Conservation (phyloP, 306 rosid genomes). For the Vigna hirtella region DNA sequence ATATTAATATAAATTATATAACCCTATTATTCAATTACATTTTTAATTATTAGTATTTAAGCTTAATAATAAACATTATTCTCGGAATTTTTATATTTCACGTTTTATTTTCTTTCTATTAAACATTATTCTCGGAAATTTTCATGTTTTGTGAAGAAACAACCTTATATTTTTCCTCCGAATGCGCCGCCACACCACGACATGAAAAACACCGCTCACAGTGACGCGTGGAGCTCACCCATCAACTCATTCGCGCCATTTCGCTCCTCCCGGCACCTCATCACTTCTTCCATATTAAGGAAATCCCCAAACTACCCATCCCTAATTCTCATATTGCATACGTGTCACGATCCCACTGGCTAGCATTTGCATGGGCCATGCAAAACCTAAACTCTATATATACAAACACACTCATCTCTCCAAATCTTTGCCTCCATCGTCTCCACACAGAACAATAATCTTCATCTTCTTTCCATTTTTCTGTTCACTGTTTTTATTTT, state of each 20-base stretch:
- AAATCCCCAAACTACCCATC: background rate
- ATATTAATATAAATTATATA: too few species aligned
- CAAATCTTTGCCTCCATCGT: constrained; percentile 22
- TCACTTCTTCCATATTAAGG: background rate
- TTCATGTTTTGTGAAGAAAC: constrained; percentile 9
- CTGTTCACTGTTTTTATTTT: background rate
- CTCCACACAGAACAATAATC: constrained; percentile 29
- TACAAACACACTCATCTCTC: background rate
- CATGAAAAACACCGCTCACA: background rate
- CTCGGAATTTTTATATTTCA: too few species aligned
- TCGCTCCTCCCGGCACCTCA: constrained; percentile 7
- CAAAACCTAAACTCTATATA: constrained; percentile 34
- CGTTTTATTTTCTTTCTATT: background rate
- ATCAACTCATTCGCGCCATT: constrained; percentile 11
- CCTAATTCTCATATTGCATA: background rate
- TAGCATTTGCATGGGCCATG: background rate
- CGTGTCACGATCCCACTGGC: constrained; percentile 32
- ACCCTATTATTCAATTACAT: too few species aligned
- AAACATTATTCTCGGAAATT: background rate
- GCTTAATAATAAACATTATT: too few species aligned
- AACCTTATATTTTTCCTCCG: constrained; percentile 35
- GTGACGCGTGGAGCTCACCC: constrained; percentile 37
- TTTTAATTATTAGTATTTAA: too few species aligned
- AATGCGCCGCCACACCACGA: constrained; percentile 32
- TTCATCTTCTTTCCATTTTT: background rate